Evolutionary conservation across 1,284 basidiomycete species (phyloP), one percentile per base, ranked within the genome.

Genomic region (Peniophora sp.): DNA sequence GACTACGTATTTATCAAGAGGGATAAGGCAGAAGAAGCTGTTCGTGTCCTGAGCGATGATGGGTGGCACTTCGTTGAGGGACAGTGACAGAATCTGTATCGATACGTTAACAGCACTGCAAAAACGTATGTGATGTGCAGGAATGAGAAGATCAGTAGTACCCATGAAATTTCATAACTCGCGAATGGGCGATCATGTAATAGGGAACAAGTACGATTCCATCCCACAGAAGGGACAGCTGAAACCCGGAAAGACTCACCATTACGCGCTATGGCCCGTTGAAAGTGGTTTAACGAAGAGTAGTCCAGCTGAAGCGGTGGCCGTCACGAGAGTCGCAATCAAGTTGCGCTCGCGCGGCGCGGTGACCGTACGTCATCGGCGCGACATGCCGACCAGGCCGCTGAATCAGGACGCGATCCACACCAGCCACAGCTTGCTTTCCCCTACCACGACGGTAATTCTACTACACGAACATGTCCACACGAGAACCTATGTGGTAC

Each of bases 401-500:
- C 47, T 41, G 47, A 23, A 22, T 34, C 43, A 23, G n/a, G 45
- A 45, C 47, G 39, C 41, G 37, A 35, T 37, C 43, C 35, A 24
- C 39, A 22, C 37, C 36, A 6, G 9, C 23, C 18, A 46, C 35
- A 24, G 24, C 47, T 36, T 36, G 15, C 36, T 24, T 8, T 11
- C 47, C 18, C 8, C 36, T 48, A 10, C 27, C 15, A 11, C 49
- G 23, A 35, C 50, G 43, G 20, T n/a, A 17, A 44, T 27, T 24
- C 14, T 41, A 8, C 37, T 41, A 8, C 15, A 6, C n/a, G 48
- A 54, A 48, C 43, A 88, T 88, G 85, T 83, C 83, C 9, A 69
- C 78, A 15, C 70, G 83, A 65, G 82, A 85, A 55, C 79, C 83
- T 8, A 62, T 87, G 60, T 90, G 88, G 87, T 90, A 72, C 60